phyloP scores from a whole-genome alignment of 2,329 filamentous ascomycete genomes.

The Colletotrichum lini region DNA sequence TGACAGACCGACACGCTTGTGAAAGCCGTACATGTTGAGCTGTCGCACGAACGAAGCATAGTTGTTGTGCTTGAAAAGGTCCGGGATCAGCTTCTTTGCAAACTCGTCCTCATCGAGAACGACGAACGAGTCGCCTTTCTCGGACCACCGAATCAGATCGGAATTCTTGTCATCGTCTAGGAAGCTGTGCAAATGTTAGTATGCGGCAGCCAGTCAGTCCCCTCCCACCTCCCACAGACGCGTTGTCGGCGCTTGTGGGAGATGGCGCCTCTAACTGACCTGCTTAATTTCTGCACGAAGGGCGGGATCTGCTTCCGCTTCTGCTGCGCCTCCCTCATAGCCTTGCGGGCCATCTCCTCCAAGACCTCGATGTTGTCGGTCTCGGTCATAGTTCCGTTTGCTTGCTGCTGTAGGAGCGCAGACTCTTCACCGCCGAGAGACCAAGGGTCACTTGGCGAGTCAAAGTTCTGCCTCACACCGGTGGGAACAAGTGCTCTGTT shows the following conservation, averaged over 20 bases:
- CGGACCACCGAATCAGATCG: conserved; percentile 96
- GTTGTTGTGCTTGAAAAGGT: conserved; percentile 99
- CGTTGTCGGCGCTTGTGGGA: background rate
- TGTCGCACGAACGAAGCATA: conserved; percentile 97
- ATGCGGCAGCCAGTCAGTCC: background rate
- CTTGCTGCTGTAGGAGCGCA: conserved; percentile 49
- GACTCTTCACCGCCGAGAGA: conserved; percentile 60
- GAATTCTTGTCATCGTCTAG: conserved; percentile 94
- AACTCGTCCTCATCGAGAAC: conserved; percentile 98
- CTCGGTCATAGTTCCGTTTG: conserved; percentile 57
- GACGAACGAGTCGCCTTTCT: conserved; percentile 95
- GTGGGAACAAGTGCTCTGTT: conserved; percentile 66
- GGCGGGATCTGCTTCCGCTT: conserved; percentile 97
- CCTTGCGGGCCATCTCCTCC: conserved; percentile 83
- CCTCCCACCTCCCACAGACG: background rate
- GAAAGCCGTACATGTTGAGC: conserved; percentile 97
- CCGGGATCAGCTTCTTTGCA: conserved; percentile 95
- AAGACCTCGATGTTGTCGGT: conserved; percentile 83
- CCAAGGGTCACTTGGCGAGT: conserved; percentile 58
- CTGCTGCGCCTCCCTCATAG: conserved; percentile 88
- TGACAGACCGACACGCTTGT: conserved; percentile 93
- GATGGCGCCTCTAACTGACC: conserved; percentile 68
- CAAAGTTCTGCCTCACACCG: conserved; percentile 55
- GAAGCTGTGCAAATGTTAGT: conserved; percentile 73
- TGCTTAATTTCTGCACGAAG: conserved; percentile 98